A percentile compares a stretch with the other conserved stretches of the same genome.
phyloP scores from a whole-genome alignment of 805 yeast genomes.

The Peterozyma xylosa region DNA sequence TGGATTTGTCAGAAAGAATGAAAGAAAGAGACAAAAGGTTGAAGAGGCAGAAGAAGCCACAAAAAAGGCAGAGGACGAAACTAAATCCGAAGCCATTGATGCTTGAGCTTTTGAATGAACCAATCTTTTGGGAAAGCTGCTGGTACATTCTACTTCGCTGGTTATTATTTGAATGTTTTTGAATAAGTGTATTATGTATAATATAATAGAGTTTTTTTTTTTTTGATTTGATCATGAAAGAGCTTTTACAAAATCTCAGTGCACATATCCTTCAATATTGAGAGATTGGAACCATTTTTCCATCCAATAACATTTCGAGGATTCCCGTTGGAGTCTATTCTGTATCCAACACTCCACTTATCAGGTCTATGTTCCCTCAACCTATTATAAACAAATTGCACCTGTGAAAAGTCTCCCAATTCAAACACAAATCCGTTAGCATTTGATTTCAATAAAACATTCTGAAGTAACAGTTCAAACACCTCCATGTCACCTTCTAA shows the following conservation, averaged over 20 bases:
- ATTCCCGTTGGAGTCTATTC: constrained; percentile 42
- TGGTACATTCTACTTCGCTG: too few species aligned
- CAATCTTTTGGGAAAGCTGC: background rate
- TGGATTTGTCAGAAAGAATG: constrained; percentile 40
- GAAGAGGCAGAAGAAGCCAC: constrained; percentile 9
- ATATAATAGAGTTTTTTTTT: too few species aligned
- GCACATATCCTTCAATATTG: constrained; percentile 6
- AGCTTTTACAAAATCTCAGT: background rate
- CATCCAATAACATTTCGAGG: constrained; percentile 63
- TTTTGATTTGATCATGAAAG: too few species aligned
- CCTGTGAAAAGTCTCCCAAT: constrained; percentile 60
- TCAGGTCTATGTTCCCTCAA: background rate
- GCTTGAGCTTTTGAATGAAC: background rate
- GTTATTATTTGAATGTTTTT: too few species aligned
- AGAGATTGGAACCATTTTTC: constrained; percentile 19
- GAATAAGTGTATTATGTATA: too few species aligned
- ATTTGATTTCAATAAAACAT: constrained; percentile 28
- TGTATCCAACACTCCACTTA: constrained; percentile 43
- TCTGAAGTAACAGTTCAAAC: constrained; percentile 45
- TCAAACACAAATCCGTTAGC: constrained; percentile 69
- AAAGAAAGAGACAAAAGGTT: constrained; percentile 11
- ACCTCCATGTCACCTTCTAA: constrained; percentile 74
- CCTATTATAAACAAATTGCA: constrained; percentile 25
- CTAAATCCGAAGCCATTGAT: background rate
- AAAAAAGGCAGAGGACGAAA: constrained; percentile 1